A percentile compares a stretch with the other conserved stretches of the same genome.
Conservation (phyloP, 2,329 filamentous ascomycete species). For the Arthrobotrys sinensis region DNA sequence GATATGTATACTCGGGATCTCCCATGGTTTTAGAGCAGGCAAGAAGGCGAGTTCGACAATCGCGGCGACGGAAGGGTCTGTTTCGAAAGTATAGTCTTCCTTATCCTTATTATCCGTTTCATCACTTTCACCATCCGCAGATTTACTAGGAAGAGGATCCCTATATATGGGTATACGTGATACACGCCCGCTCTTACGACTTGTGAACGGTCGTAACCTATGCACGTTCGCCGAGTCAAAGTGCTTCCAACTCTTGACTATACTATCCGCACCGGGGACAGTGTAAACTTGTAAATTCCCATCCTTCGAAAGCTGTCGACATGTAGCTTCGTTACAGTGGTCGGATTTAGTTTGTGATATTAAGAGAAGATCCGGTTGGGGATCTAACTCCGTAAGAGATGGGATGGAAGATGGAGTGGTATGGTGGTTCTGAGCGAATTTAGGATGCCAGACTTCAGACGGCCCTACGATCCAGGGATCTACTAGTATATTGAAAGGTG, state of each 20-base stretch:
- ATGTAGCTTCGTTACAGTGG: constrained; percentile 79
- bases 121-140: constrained; percentile 64
- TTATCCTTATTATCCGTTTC: constrained; percentile 67
- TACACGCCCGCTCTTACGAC: constrained; percentile 45
- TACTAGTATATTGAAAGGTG: constrained; percentile 77
- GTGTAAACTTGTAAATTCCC: constrained; percentile 36
- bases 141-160: constrained; percentile 68
- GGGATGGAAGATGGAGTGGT: constrained; percentile 73
- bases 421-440: constrained; percentile 75
- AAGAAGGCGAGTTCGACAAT: constrained; percentile 61
- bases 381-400: constrained; percentile 72
- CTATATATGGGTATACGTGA: constrained; percentile 69
- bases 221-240: constrained; percentile 72
- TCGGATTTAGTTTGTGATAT: constrained; percentile 77
- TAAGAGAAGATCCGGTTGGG: constrained; percentile 73
- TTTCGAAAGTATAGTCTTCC: constrained; percentile 67
- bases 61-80: constrained; percentile 62
- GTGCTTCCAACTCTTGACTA: constrained; percentile 78
- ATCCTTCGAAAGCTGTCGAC: constrained; percentile 74
- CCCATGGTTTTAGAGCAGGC: constrained; percentile 62
- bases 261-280: constrained; percentile 74
- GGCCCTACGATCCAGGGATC: constrained; percentile 80
- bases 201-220: constrained; percentile 47
- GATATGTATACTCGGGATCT: constrained; percentile 62
- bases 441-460: constrained; percentile 75